These are phyloP conservation scores for Sclerotinia nivalis DNA, from an alignment of 2,329 filamentous ascomycete species.

Conservation along the genomic window DNA sequence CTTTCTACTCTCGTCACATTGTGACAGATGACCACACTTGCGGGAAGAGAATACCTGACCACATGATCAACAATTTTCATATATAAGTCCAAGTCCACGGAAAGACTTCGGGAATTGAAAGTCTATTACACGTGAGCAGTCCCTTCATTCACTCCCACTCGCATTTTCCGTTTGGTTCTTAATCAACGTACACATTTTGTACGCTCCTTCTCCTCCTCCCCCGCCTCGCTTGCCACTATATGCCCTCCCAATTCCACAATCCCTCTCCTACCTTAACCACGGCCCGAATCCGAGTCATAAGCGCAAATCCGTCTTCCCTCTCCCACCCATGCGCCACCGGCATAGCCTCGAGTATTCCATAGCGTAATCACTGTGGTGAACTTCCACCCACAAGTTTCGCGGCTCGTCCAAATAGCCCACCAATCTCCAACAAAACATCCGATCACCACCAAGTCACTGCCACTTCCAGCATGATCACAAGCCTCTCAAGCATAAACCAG, in stretches of 20 bases:
- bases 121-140: background rate
- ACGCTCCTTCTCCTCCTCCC: background rate
- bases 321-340: background rate
- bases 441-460: background rate
- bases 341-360: slow-evolving; percentile 2
- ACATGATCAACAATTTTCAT: background rate
- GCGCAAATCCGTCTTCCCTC: background rate
- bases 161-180: background rate
- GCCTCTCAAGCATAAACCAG: background rate
- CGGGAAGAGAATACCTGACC: background rate
- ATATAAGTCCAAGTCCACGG: background rate
- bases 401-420: background rate
- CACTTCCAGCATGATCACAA: background rate
- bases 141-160: background rate
- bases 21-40: background rate
- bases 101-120: background rate
- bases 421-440: background rate
- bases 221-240: background rate
- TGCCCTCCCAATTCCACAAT: background rate
- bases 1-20: background rate
- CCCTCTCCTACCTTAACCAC: background rate
- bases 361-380: background rate
- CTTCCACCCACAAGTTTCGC: background rate
- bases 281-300: background rate
- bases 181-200: background rate